phyloP scores from a whole-genome alignment of 495 filamentous ascomycete genomes.

The Cudoniella acicularis region DNA sequence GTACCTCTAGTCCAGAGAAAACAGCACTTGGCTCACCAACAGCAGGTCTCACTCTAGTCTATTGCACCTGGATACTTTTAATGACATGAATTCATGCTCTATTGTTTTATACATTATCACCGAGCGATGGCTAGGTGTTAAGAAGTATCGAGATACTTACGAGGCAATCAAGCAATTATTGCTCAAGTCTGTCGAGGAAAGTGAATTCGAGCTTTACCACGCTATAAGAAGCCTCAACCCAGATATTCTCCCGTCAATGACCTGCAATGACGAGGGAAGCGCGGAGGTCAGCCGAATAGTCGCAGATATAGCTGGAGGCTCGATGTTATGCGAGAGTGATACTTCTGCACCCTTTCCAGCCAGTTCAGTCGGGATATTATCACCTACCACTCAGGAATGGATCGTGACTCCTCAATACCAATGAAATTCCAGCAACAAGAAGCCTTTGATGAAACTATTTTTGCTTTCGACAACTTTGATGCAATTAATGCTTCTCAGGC shows the following conservation, averaged over 20 bases:
- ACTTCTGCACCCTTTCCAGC: not conserved
- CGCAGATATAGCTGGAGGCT: not conserved
- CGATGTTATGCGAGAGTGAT: not conserved
- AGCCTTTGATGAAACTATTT: not conserved
- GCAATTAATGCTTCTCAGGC: not conserved
- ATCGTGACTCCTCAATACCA: not conserved
- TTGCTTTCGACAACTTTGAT: not conserved
- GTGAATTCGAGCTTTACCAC: not conserved
- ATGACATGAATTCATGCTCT: slow-evolving; percentile 21
- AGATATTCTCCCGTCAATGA: not conserved
- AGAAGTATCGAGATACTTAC: slow-evolving; percentile 22
- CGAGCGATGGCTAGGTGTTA: slow-evolving; percentile 22
- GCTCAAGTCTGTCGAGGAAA: not conserved
- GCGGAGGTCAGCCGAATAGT: not conserved
- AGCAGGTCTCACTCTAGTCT: slow-evolving; percentile 19
- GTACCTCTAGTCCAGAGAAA: not conserved
- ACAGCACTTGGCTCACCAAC: not conserved
- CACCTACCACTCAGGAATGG: not conserved
- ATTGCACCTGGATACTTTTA: slow-evolving; percentile 22
- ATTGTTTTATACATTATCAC: slow-evolving; percentile 26
- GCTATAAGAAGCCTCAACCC: not conserved
- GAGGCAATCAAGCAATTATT: slow-evolving; percentile 13
- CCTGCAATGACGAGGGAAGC: not conserved
- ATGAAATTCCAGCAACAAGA: not conserved
- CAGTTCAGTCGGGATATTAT: not conserved